Conservation (phyloP, 768 basidiomycete genomes). For the Cyclocybe aegerita region DNA sequence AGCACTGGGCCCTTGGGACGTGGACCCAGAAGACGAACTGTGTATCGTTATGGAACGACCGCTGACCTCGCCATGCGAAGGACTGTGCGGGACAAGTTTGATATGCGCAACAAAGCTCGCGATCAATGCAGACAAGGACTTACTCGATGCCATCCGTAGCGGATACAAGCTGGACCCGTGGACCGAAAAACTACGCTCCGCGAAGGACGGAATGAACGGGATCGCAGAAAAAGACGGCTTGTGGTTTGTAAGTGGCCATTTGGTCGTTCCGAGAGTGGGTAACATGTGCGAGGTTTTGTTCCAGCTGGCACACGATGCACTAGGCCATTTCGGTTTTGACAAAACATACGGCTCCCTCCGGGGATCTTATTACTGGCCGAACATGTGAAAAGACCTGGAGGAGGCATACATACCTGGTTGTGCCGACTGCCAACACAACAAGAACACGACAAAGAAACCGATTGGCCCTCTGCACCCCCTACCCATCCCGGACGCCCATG, state of each 20-base stretch:
- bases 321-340: constrained; percentile 8
- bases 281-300: background rate
- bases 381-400: background rate
- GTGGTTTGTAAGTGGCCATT: background rate
- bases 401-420: background rate
- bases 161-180: background rate
- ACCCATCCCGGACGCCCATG: constrained; percentile 15
- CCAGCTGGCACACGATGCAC: constrained; percentile 6
- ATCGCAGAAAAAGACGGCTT: background rate
- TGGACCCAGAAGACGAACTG: constrained; percentile 1
- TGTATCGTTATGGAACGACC: background rate
- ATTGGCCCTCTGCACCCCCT: constrained; percentile 23
- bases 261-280: background rate
- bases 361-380: background rate
- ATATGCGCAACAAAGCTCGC: background rate
- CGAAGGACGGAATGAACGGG: background rate
- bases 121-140: background rate
- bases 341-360: background rate
- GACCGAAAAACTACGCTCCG: background rate
- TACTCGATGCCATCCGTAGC: background rate
- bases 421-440: constrained; percentile 32
- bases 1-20: too few species aligned
- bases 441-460: constrained; percentile 16
- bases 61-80: constrained; percentile 4
- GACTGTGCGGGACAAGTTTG: background rate